Conservation (phyloP, 2,329 filamentous ascomycete species). For the Cytospora schulzeri region DNA sequence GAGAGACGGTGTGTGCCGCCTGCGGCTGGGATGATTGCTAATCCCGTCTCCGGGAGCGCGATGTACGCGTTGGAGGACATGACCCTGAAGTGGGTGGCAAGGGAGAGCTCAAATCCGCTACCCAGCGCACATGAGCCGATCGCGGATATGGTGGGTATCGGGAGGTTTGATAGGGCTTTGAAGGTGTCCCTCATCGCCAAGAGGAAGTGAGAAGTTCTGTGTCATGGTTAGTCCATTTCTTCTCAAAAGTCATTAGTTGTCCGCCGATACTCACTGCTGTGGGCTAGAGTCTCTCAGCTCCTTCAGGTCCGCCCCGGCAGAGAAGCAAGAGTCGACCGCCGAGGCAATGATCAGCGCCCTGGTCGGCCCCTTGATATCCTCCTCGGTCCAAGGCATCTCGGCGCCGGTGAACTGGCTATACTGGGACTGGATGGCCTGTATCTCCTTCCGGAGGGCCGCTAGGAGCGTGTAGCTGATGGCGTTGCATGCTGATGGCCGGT, state of each 20-base stretch:
- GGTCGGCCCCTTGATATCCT: constrained; percentile 60
- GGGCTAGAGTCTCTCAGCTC: constrained; percentile 75
- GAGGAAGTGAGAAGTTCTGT: constrained; percentile 79
- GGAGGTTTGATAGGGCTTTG: constrained; percentile 69
- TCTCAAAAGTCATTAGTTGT: no score
- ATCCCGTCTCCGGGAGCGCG: constrained; percentile 85
- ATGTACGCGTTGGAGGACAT: constrained; percentile 77
- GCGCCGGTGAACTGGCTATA: constrained; percentile 57
- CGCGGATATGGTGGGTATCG: constrained; percentile 87
- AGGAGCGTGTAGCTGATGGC: constrained; percentile 84
- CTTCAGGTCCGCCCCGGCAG: constrained; percentile 92
- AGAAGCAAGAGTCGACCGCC: constrained; percentile 83
- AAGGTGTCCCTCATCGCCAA: constrained; percentile 75
- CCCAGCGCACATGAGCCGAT: constrained; percentile 86
- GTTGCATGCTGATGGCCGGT: constrained; percentile 83
- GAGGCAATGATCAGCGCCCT: constrained; percentile 83
- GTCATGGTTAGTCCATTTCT: not conserved
- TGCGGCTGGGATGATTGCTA: constrained; percentile 93
- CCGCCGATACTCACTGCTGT: constrained; percentile 66
- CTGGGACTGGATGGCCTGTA: constrained; percentile 70
- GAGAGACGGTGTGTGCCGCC: constrained; percentile 90
- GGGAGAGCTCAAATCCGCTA: constrained; percentile 88
- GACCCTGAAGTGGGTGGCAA: constrained; percentile 86
- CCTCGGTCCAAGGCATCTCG: constrained; percentile 48
- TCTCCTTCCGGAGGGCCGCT: constrained; percentile 68